Conservation (phyloP, 352 stramenopile species). For the Phytophthora multivora region DNA sequence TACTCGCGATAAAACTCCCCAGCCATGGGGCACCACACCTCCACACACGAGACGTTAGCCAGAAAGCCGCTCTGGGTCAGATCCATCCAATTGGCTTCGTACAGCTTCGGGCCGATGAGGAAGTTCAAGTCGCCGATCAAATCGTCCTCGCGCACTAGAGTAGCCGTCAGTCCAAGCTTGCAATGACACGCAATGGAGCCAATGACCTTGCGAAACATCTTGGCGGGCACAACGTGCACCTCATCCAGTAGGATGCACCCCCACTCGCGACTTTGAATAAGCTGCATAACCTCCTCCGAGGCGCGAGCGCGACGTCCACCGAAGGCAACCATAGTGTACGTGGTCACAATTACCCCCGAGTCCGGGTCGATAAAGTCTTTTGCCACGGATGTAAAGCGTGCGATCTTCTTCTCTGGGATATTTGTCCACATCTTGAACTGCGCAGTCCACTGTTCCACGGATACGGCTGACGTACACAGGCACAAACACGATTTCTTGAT, state of each 20-base stretch:
- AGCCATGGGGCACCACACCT: constrained; percentile 99
- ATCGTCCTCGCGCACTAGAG: constrained; percentile 98
- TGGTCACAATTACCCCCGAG: constrained; percentile 95
- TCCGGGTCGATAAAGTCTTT: constrained; percentile 86
- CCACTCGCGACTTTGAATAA: constrained; percentile 97
- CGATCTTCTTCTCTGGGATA: constrained; percentile 86
- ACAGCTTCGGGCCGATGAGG: constrained; percentile 97
- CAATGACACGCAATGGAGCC: constrained; percentile 96
- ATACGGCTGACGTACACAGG: constrained; percentile 97
- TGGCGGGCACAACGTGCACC: constrained; percentile 98
- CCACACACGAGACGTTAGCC: constrained; percentile 97
- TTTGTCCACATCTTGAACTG: constrained; percentile 99
- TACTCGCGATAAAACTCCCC: constrained; percentile 96
- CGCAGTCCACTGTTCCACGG: constrained; percentile 98
- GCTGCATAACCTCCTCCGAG: constrained; percentile 95
- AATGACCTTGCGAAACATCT: constrained; percentile 98
- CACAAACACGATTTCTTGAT: constrained; percentile 99
- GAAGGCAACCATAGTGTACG: constrained; percentile 98
- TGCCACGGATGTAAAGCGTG: constrained; percentile 79
- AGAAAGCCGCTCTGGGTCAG: constrained; percentile 97
- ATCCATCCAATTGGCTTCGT: constrained; percentile 99
- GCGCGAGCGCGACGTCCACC: constrained; percentile 91
- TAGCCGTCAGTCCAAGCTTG: constrained; percentile 98
- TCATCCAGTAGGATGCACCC: constrained; percentile 97
- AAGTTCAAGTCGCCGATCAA: constrained; percentile 99